Evolutionary conservation across 352 stramenopile species (phyloP), one percentile per base, ranked within the genome.

Genomic region (Elongisporangium prolatum): DNA sequence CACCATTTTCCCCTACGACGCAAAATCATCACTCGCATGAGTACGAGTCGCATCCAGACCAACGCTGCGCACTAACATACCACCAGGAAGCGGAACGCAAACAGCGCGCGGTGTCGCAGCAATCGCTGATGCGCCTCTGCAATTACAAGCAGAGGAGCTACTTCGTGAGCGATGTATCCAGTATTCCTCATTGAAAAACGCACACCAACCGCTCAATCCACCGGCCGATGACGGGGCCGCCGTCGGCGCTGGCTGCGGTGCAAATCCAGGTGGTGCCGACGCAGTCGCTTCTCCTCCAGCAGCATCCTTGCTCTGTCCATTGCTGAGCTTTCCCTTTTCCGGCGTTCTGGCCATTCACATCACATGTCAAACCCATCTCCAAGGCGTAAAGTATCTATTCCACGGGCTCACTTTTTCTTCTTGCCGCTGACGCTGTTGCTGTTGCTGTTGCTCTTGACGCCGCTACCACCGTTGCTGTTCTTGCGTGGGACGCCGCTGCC

Each of bases 1-100:
- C 18, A 92, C 85, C 4, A 72, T 71, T 62, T 88, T 89, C 28
- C 85, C 84, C 63, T 75, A 24, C 34, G 17, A 34, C 52, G 49
- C n/a, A 53, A 11, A 21, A 47, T 25, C 14, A 56, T n/a, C 21
- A 47, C 11, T 20, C 6, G 21, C 16, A 34, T 55, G 24, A 67
- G 48, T 21, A n/a, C 18, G 21, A 25, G 6, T 25, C 3, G 17
- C 13, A 21, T 8, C 34, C 10, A 8, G 10, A 53, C 38, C 13
- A 50, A 21, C 24, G 4, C n/a, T 34, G 2, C 25, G 1, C 21
- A 18, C 18, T 0, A 9, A 59, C 68, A 20, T 21, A 75, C 68
- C 53, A 94, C 83, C 37, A 91, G 68, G 61, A 86, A 92, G 37
- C 83, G 80, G 71, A 91, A 94, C 17, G 79, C 83, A 61, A 91